Evolutionary conservation across 2,329 filamentous ascomycete genomes (phyloP).

Genomic region (Thielaviopsis populi): DNA sequence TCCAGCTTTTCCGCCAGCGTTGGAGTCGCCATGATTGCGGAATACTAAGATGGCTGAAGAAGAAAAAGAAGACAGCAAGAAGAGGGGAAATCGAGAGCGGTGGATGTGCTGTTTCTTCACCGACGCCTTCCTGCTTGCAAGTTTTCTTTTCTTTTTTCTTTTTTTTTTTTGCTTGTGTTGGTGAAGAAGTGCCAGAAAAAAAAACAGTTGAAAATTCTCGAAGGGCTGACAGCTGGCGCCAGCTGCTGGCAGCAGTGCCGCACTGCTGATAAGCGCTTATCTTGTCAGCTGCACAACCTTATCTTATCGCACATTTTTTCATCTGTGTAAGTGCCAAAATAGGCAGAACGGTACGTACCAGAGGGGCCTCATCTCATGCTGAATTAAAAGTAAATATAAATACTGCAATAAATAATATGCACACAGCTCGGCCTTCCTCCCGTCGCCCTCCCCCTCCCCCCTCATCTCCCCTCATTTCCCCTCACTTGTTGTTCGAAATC

Average conservation of each 20-base stretch:
- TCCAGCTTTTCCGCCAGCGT: slow-evolving; percentile 77
- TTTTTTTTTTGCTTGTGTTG: slow-evolving; percentile 10
- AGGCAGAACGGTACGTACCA: background rate
- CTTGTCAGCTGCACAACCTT: background rate
- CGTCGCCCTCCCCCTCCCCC: too few species aligned
- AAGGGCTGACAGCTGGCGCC: slow-evolving; percentile 1
- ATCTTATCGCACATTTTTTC: slow-evolving; percentile 15
- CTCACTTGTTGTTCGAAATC: slow-evolving; percentile 10
- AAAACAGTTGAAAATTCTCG: slow-evolving; percentile 15
- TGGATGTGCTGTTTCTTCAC: background rate
- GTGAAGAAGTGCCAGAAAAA: slow-evolving; percentile 9
- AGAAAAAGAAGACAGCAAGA: background rate
- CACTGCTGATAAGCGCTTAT: slow-evolving; percentile 11
- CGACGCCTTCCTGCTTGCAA: background rate
- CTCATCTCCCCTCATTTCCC: background rate
- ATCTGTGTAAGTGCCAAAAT: background rate
- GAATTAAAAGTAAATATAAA: too few species aligned
- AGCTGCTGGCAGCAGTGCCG: background rate
- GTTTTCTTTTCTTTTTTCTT: slow-evolving; percentile 13
- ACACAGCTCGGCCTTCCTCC: too few species aligned
- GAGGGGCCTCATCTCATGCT: too few species aligned
- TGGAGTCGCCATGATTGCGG: slow-evolving; percentile 31
- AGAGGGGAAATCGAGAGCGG: background rate
- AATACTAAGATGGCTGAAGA: slow-evolving; percentile 17
- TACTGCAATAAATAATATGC: background rate